Base-by-base conservation (phyloP, 306 rosid species). In the Casuarina glauca region DNA sequence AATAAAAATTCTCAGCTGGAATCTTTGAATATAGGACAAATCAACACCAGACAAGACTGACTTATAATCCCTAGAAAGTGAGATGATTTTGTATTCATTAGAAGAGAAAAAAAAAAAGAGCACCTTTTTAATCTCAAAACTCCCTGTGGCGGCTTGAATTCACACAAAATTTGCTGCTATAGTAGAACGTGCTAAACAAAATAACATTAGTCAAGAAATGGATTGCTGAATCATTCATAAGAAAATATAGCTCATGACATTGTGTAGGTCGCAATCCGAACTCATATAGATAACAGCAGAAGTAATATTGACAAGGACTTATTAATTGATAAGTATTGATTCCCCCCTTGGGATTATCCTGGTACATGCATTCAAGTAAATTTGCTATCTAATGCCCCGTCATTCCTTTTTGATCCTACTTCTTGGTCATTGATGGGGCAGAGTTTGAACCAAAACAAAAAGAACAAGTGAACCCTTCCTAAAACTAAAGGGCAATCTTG, bases 301-400 rank as follows among this genome's bases (percentile, higher is more conserved):
- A 48, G 73, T 79, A 72, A 39, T 5, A 51, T 57, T 54, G 45
- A 71, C 52, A 35, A 70, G 13, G 38, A 70, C 53, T 52, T n/a
- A 72, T 75, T 76, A 52, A 68, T 66, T 79, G 17, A 72, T 52
- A 54, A 19, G 71, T 39, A 49, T 6, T 66, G 49, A 66, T 26
- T 49, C 73, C 68, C 82, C 82, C 60, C 67, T 10, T 32, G 74
- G 80, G 69, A 57, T 62, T 75, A 54, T 58, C 53, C 63, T 68
- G 19, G 48, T 73, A 78, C 79, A 73, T n/a, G 3, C 58, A 72
- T 74, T 36, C 15, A 74, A 26, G 38, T 69, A 26, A 54, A 48
- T 19, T 39, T 44, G 17, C 69, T 45, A 46, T 36, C 69, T 63
- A n/a, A 20, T 63, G 58, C 78, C 48, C 78, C 8, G 6, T 9